phyloP scores from a whole-genome alignment of 768 basidiomycete genomes.

The Boletellus sp. region DNA sequence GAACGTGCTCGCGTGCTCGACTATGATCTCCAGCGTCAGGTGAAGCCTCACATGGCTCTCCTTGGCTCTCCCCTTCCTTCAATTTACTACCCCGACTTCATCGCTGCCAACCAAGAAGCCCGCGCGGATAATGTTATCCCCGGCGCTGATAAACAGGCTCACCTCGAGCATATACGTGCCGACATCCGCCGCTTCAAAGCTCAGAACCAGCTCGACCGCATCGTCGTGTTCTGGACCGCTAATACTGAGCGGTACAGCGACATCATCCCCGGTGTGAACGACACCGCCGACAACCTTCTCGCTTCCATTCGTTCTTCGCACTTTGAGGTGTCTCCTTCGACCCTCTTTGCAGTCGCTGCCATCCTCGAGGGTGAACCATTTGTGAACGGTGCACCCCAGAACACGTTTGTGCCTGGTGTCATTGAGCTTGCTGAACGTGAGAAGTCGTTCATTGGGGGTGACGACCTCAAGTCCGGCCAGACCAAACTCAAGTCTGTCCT shows the following conservation, averaged over 20 bases:
- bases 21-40: slow-evolving; percentile 95
- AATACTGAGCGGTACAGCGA: slow-evolving; percentile 98
- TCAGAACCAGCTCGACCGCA: slow-evolving; percentile 76
- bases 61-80: slow-evolving; percentile 85
- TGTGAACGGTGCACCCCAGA: slow-evolving; percentile 97
- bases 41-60: slow-evolving; percentile 78
- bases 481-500: slow-evolving; percentile 96
- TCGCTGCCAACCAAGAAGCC: slow-evolving; percentile 95
- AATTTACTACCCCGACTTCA: slow-evolving; percentile 96
- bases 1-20: slow-evolving; percentile 88
- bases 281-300: slow-evolving; percentile 87
- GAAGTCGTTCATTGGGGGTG: slow-evolving; percentile 92
- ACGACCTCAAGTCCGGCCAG: slow-evolving; percentile 97
- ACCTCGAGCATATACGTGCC: slow-evolving; percentile 87
- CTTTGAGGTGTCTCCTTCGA: slow-evolving; percentile 93
- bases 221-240: slow-evolving; percentile 97
- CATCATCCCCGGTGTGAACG: slow-evolving; percentile 91
- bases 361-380: slow-evolving; percentile 95
- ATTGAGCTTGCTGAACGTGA: slow-evolving; percentile 88
- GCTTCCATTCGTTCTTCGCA: slow-evolving; percentile 79
- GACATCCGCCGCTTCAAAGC: slow-evolving; percentile 94
- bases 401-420: slow-evolving; percentile 96
- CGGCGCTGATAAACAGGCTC: slow-evolving; percentile 81
- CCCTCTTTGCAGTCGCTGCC: slow-evolving; percentile 90
- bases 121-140: slow-evolving; percentile 93